phyloP scores from a whole-genome alignment of 345 rosid species.

The Brassica nigra region DNA sequence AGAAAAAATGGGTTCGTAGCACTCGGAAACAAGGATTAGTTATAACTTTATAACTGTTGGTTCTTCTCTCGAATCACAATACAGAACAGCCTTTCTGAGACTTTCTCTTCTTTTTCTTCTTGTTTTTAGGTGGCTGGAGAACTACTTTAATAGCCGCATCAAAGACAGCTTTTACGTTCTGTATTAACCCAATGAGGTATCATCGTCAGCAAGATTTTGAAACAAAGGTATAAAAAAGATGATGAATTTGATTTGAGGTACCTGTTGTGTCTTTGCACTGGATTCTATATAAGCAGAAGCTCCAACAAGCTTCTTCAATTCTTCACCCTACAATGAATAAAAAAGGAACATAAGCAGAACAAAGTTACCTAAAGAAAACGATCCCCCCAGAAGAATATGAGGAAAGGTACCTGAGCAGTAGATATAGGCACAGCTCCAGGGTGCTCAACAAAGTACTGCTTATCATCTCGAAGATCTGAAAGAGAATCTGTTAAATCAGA shows the following conservation, averaged over 20 bases:
- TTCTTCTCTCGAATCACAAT: conserved; percentile 47
- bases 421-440: conserved; percentile 78
- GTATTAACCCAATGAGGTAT: conserved; percentile 28
- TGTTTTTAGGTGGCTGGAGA: conserved; percentile 85
- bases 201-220: background rate
- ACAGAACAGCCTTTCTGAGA: conserved; percentile 70
- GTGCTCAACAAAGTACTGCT: conserved; percentile 64
- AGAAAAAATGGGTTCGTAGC: background rate
- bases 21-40: conserved; percentile 21
- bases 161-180: conserved; percentile 88
- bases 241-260: conserved; percentile 21
- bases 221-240: background rate
- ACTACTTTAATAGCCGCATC: conserved; percentile 88
- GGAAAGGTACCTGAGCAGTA: conserved; percentile 60
- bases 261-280: conserved; percentile 94
- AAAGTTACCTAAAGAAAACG: background rate
- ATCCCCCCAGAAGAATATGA: conserved; percentile 2
- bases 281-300: conserved; percentile 80
- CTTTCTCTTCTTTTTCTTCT: conserved; percentile 57
- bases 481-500: conserved; percentile 16
- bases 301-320: conserved; percentile 69
- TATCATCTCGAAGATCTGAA: conserved; percentile 83
- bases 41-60: conserved; percentile 19
- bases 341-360: background rate
- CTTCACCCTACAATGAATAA: conserved; percentile 63